Evolutionary conservation across 768 basidiomycete species (phyloP).

Genomic region (Chalciporus sphaerocephalus): DNA sequence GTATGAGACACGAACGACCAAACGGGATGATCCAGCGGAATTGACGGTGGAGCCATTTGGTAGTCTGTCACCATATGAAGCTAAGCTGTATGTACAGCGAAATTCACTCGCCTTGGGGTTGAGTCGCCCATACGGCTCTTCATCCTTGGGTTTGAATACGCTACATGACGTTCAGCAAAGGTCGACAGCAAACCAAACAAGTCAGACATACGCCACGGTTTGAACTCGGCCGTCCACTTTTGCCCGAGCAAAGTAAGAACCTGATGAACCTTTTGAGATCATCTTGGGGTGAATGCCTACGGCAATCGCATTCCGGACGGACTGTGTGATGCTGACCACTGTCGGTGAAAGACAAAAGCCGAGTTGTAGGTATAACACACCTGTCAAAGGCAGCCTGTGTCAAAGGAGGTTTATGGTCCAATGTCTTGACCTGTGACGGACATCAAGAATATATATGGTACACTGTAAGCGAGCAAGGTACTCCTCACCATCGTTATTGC

Average conservation of each 20-base stretch:
- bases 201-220: slow-evolving; percentile 66
- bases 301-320: slow-evolving; percentile 62
- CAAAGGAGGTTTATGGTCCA: slow-evolving; percentile 78
- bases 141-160: slow-evolving; percentile 90
- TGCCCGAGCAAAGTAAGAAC: slow-evolving; percentile 87
- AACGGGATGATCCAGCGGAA: slow-evolving; percentile 89
- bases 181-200: background rate
- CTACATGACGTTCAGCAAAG: slow-evolving; percentile 33
- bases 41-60: slow-evolving; percentile 86
- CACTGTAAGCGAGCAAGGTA: background rate
- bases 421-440: slow-evolving; percentile 57
- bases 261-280: slow-evolving; percentile 85
- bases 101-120: slow-evolving; percentile 67
- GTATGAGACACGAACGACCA: slow-evolving; percentile 83
- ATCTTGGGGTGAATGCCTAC: slow-evolving; percentile 87
- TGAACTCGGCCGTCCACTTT: slow-evolving; percentile 73
- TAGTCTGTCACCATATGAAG: slow-evolving; percentile 48
- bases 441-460: slow-evolving; percentile 3
- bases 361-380: slow-evolving; percentile 40
- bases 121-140: slow-evolving; percentile 82
- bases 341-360: slow-evolving; percentile 9
- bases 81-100: background rate
- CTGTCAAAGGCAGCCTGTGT: slow-evolving; percentile 65
- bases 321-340: slow-evolving; percentile 49
- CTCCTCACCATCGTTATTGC: slow-evolving; percentile 14